phyloP scores from a whole-genome alignment of 164 flowering plant genomes.

The Saururus chinensis region DNA sequence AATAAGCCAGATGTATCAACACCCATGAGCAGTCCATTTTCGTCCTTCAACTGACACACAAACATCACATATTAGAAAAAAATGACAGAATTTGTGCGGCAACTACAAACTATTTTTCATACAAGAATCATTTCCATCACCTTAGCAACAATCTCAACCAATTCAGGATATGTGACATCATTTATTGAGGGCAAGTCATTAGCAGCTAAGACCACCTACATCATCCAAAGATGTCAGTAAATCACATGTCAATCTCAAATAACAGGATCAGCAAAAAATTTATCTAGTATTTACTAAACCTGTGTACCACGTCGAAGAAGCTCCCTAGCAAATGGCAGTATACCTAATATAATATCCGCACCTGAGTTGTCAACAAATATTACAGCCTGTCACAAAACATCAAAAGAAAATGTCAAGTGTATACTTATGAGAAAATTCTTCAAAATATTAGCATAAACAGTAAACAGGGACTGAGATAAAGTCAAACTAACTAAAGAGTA shows the following conservation, averaged over 20 bases:
- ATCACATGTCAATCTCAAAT: background rate
- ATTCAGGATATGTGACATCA: conserved; percentile 79
- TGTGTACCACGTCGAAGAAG: conserved; percentile 73
- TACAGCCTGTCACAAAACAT: conserved; percentile 49
- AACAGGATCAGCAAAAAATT: background rate
- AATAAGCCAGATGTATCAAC: conserved; percentile 78
- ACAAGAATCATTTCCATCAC: conserved; percentile 20
- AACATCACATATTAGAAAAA: background rate
- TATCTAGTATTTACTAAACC: conserved; percentile 27
- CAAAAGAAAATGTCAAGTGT: conserved; percentile 9
- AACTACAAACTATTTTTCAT: background rate
- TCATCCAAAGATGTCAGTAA: conserved; percentile 1
- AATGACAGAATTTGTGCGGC: too few species aligned
- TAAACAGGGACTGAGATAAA: too few species aligned
- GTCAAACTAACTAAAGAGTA: background rate
- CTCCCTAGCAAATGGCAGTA: conserved; percentile 24
- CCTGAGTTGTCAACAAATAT: conserved; percentile 93
- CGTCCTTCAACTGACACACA: conserved; percentile 73
- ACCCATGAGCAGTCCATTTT: conserved; percentile 64
- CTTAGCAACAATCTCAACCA: conserved; percentile 79
- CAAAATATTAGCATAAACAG: too few species aligned
- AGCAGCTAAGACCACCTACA: conserved; percentile 92
- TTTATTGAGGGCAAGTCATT: conserved; percentile 96
- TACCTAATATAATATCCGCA: conserved; percentile 57
- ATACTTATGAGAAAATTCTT: background rate